phyloP scores from a whole-genome alignment of 2,329 filamentous ascomycete genomes.

The Furcasterigmium furcatum region DNA sequence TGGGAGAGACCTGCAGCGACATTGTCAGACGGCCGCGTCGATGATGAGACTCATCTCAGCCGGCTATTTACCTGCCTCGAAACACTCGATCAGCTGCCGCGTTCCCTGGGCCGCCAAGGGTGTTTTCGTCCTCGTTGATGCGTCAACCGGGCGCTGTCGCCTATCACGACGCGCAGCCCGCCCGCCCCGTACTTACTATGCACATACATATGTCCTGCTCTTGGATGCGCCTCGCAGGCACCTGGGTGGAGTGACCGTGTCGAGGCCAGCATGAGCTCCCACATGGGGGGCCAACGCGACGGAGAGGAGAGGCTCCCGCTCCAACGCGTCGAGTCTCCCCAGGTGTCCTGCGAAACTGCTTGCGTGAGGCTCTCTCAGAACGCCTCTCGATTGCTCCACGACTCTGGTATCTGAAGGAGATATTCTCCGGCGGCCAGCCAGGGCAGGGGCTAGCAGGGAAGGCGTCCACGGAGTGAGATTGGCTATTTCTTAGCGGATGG shows the following conservation, averaged over 20 bases:
- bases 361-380: too few relatives aligned
- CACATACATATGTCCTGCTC: too few relatives aligned
- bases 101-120: slow-evolving; percentile 2
- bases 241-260: neutral
- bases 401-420: slow-evolving; percentile 2
- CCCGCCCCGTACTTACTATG: too few relatives aligned
- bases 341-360: too few relatives aligned
- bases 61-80: too few relatives aligned
- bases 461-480: slow-evolving; percentile 1
- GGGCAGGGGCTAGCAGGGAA: slow-evolving; percentile 2
- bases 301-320: too few relatives aligned
- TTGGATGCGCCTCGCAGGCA: too few relatives aligned
- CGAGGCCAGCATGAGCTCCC: neutral
- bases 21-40: too few relatives aligned
- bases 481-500: neutral
- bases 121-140: neutral
- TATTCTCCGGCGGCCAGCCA: slow-evolving; percentile 3
- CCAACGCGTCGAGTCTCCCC: too few relatives aligned
- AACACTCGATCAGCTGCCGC: too few relatives aligned
- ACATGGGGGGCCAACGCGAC: too few relatives aligned
- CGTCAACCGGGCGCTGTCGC: neutral
- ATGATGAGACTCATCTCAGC: too few relatives aligned
- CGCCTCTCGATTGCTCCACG: neutral
- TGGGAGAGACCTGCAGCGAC: neutral
- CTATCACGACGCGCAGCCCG: neutral